Evolutionary conservation across 169 alveolate genomes (phyloP), one percentile per base, ranked within the genome.

Genomic region (Cryptosporidium meleagridis): DNA sequence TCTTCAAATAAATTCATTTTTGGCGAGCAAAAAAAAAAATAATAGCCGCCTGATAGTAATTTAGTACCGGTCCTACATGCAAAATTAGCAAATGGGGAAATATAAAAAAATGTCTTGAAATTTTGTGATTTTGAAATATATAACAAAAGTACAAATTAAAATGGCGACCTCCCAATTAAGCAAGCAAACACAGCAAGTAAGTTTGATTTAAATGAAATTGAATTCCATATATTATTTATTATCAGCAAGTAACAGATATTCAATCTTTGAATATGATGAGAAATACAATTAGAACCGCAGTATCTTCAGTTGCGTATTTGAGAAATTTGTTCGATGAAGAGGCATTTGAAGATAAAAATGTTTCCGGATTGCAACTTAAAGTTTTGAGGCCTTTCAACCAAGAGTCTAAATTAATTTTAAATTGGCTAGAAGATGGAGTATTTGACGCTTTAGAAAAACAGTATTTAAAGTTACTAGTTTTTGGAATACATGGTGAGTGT

Each of bases 381-480:
- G 92, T 85, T 10, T 75, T 92, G 21, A 58, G 91, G 37, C 94
- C 93, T 51, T 84, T 92, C 29, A 89, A 92, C 31, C 71, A 85
- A 18, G 92, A 92, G 69, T 85, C 93, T 39, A 87, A 92, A 61
- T 84, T 92, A 85, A 87, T 92, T 53, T 75, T 95, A 31, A 95
- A 93, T 73, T 94, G 96, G 97, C 85, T 95, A 39, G 97, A 95
- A 48, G 92, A 93, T 69, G 97, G 97, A 7, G 95, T 95, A 55
- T 95, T 93, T 86, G 97, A 95, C 33, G 96, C 97, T 1, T 85
- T 95, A 87, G 95, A 92, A 62, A 94, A 92, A 33, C 93, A 87
- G 91, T 89, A 93, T 31, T 91, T 94, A 44, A 87, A 91, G 35
- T 80, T 94, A 58, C 87, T 92, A 69, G 95, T 94, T 9, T 93